Base-by-base conservation (phyloP, 306 rosid genomes). In the Sphenostylis stenocarpa region DNA sequence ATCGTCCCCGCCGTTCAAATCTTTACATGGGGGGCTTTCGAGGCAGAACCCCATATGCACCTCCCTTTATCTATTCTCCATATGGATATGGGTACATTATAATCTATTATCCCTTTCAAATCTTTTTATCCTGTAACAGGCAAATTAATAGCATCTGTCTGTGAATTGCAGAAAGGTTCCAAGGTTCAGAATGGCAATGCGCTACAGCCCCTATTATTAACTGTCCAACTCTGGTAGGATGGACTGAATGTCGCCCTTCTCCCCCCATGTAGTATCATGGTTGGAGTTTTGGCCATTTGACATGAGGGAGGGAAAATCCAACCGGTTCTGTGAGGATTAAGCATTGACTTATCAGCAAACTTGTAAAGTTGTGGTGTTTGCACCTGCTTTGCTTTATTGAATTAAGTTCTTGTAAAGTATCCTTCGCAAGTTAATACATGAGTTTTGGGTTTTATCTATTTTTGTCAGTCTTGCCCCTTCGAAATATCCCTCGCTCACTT, bases 151-250 rank as follows among this genome's bases (percentile, higher is more conserved):
- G 34, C 74, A 73, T 62, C 39, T 61, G 21, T 76, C 68, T 70
- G 39, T 78, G 57, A 61, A 65, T 80, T 77, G 85, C 90, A 90
- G 96, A 78, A 90, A 90, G 90, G 85, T 85, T 63, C 92, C 96
- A 28, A 90, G 96, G 86, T 88, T 88, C 84, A 88, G 96, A 85
- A 88, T 86, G 96, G 86, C 89, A 29, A 86, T 82, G 86, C 92
- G 92, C 49, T 86, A 90, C 64, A 89, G 86, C 80, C 96, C 96
- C 70, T 90, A 88, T 85, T 86, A 69, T 78, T 90, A 80, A 86
- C 67, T 51, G 70, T 72, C 68, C 85, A 47, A 71, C 36, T 85
- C 67, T 75, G 19, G 70, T 19, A 57, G 51, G 70, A 57, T 43
- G 63, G 66, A 19, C 81, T 20, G 26, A 72, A 57, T 64, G 83